Percentiles rank a stretch among this genome's conserved stretches.
phyloP scores from a whole-genome alignment of 306 rosid species.

The Quercus suber region DNA sequence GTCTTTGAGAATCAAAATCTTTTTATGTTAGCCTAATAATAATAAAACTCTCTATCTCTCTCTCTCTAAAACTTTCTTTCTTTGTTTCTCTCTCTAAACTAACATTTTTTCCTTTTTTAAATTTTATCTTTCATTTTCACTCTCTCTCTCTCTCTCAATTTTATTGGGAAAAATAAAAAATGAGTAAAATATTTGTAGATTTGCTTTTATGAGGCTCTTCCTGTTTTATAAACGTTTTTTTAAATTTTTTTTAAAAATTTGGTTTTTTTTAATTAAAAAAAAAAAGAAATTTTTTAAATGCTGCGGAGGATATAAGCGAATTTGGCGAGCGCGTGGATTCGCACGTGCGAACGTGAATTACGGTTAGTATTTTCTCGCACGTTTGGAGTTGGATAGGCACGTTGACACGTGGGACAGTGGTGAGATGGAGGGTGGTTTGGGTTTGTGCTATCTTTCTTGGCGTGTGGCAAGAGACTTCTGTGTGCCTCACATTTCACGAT shows the following conservation, averaged over 20 bases:
- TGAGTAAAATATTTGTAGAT: not conserved
- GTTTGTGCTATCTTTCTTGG: not conserved
- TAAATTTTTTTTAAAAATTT: not conserved
- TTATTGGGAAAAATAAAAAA: not conserved
- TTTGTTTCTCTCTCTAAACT: constrained; percentile 7
- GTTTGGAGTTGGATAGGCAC: not conserved
- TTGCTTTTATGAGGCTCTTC: not conserved
- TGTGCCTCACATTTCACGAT: not conserved
- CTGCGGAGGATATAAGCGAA: constrained; percentile 1
- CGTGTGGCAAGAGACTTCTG: not conserved
- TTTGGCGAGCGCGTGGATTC: not conserved
- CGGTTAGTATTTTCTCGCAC: not conserved
- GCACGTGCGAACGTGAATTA: not conserved
- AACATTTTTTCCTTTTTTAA: not conserved
- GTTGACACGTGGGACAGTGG: not conserved
- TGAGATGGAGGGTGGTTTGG: not conserved
- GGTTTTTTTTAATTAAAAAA: not conserved
- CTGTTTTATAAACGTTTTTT: not conserved
- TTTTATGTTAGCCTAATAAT: constrained; percentile 21
- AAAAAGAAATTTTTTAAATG: not conserved
- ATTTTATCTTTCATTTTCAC: constrained; percentile 2
- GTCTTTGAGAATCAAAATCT: constrained; percentile 28
- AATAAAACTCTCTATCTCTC: constrained; percentile 21
- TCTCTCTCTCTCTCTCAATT: constrained; percentile 17
- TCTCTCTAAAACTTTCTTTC: constrained; percentile 6